Evolutionary conservation across 1,284 basidiomycete species (phyloP), one percentile per base, ranked within the genome.

Genomic region (Spongiforma sp.): DNA sequence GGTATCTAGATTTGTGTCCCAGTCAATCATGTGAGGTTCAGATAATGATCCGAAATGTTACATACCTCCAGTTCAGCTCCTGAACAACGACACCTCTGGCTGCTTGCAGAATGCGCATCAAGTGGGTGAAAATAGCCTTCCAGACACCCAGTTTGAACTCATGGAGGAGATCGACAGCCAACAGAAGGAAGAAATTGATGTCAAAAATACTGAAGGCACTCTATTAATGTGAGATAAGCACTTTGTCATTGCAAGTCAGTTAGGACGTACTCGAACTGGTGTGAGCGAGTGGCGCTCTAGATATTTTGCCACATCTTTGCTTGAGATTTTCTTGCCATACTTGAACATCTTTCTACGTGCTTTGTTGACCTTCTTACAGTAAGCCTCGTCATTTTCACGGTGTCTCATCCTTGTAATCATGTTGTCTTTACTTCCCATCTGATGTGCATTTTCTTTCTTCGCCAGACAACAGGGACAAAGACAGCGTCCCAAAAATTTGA

Each of bases 261-360:
- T 24, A 15, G 7, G 9, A 48, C 46, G 24, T 48, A 48, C 46
- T 2, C 46, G 1, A 0, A 4, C 61, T 17, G 60, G 57, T 33
- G 48, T 24, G 15, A 24, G 12, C 1, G 34, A 61, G 1, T 61
- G 3, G 0, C 61, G 41, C 14, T 36, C 15, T 1, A 61, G 60
- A 14, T n/a, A n/a, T n/a, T n/a, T n/a, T n/a, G n/a, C n/a, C n/a
- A 61, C 24, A 4, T 14, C 15, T n/a, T 61, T 61, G 41, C 60
- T 61, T 0, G 6, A 36, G 7, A 60, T 19, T 21, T 33, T 60
- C 37, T 60, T 59, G 4, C 39, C 26, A 4, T 43, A 19, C 17
- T 52, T 55, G 60, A 62, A 62, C 4, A 63, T 48, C 0, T 30
- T 7, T 7, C 4, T 9, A 2, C 15, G 4, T 10, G 50, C 59